phyloP scores from a whole-genome alignment of 768 basidiomycete genomes.

The Mycena amicta region DNA sequence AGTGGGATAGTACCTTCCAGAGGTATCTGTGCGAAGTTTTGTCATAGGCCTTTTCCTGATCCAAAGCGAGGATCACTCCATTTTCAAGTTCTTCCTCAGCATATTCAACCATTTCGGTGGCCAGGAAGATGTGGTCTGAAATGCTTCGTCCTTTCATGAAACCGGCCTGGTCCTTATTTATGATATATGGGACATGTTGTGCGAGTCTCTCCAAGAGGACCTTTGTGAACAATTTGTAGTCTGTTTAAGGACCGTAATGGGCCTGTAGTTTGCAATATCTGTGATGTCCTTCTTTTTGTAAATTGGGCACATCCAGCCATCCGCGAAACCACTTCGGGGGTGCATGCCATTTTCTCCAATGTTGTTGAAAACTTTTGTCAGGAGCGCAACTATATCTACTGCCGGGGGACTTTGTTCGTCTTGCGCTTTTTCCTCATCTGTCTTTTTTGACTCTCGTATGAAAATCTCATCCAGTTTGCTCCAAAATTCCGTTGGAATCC shows the following conservation, averaged over 20 bases:
- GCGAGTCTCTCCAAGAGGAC: no score
- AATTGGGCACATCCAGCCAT: background rate
- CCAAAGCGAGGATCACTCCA: background rate
- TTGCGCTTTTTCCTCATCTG: background rate
- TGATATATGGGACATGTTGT: background rate
- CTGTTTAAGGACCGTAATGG: background rate
- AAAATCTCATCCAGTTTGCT: background rate
- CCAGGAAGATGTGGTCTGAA: slow-evolving; percentile 22
- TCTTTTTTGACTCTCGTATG: background rate
- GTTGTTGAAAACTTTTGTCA: background rate
- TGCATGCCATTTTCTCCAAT: background rate
- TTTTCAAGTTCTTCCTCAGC: slow-evolving; percentile 5
- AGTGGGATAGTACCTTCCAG: background rate
- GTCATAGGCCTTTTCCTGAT: slow-evolving; percentile 10
- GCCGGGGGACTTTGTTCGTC: background rate
- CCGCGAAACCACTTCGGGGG: background rate
- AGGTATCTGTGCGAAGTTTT: slow-evolving; percentile 25
- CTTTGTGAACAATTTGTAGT: background rate
- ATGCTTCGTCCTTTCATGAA: slow-evolving; percentile 26
- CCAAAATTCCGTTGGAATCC: background rate
- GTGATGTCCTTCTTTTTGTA: background rate
- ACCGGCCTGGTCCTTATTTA: slow-evolving; percentile 3
- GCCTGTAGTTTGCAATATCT: background rate
- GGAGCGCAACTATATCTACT: background rate
- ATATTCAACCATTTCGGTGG: slow-evolving; percentile 10